Base-by-base conservation (phyloP, 2,329 filamentous ascomycete species). In the Fusarium sambucinum region DNA sequence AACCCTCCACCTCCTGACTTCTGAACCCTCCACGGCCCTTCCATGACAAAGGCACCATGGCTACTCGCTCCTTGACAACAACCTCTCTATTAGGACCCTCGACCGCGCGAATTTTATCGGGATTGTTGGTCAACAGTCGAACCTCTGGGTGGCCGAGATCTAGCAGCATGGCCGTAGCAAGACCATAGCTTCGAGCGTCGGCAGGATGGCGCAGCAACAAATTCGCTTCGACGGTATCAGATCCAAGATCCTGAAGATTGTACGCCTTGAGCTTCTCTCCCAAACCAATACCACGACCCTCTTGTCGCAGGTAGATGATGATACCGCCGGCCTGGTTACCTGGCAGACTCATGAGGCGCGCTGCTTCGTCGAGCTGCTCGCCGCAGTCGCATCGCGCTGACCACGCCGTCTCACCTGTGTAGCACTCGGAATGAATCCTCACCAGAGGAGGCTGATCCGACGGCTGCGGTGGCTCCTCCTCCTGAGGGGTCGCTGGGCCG, bases 401-500 rank as follows among this genome's bases (percentile, higher is more conserved):
- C 96, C 96, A 98, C 1, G 96, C 96, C 1, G 96, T 99, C 83
- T 99, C 96, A 61, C 96, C 96, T 0, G 96, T 99, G 80, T 99
- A 99, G 81, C 96, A 99, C 80, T 99, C 96, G 5, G 93, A 97
- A 79, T 99, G 96, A 76, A 99, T 99, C 59, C 96, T 88, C 46
- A 99, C 95, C 38, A 99, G 83, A 0, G 96, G 93, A 51, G 66
- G 59, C 41, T 75, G 70, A 10, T 57, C 35, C n/a, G 51, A 29
- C 40, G 33, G 59, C 46, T 57, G 30, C 16, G 70, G 68, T 23
- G 59, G 23, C 25, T 55, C 35, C 25, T 55, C 53, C 51, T 63
- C 63, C 8, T 63, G 59, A 17, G 71, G 66, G 2, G 69, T 69
- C 12, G 70, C 77, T 70, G 76, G 80, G 74, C 70, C 82, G 68